Percentiles rank a stretch among this genome's conserved stretches.
Evolutionary conservation across 2,329 filamentous ascomycete species (phyloP).

Genomic region (Clonostachys chloroleuca): DNA sequence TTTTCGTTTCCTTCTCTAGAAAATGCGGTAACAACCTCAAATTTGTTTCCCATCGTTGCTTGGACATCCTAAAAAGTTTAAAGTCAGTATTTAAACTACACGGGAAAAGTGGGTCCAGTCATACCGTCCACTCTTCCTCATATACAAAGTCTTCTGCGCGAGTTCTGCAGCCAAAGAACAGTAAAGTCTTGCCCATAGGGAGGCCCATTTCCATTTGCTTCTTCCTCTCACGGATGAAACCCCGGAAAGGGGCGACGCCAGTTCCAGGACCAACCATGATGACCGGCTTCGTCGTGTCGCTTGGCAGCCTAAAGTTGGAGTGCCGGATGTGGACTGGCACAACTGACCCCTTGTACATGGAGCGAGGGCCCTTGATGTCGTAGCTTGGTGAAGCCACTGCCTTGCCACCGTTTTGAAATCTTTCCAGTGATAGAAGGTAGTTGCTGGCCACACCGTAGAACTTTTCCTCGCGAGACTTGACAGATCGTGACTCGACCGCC

Average conservation of each 20-base stretch:
- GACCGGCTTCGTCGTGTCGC: slow-evolving; percentile 63
- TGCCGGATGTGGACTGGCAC: slow-evolving; percentile 86
- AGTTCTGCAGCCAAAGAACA: slow-evolving; percentile 58
- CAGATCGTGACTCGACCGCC: slow-evolving; percentile 17
- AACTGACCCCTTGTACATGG: slow-evolving; percentile 44
- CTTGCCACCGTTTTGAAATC: neutral
- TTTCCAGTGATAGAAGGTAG: slow-evolving; percentile 8
- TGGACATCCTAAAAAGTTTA: slow-evolving; percentile 79
- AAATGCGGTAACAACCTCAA: slow-evolving; percentile 82
- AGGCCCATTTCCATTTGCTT: slow-evolving; percentile 53
- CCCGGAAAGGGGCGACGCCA: slow-evolving; percentile 36
- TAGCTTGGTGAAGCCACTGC: neutral
- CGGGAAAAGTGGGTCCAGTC: slow-evolving; percentile 34
- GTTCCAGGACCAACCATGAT: slow-evolving; percentile 48
- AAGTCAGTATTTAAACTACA: slow-evolving; percentile 71
- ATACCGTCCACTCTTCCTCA: slow-evolving; percentile 21
- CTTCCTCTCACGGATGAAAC: slow-evolving; percentile 15
- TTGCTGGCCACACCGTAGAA: slow-evolving; percentile 10
- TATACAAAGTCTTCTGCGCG: slow-evolving; percentile 52
- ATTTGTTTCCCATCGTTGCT: slow-evolving; percentile 72
- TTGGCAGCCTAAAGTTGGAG: slow-evolving; percentile 93
- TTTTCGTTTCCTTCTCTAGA: slow-evolving; percentile 77
- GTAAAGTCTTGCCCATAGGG: slow-evolving; percentile 11
- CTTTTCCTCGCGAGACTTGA: neutral
- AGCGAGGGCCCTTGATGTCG: neutral